These are phyloP conservation scores for Auriscalpium orientale DNA, from an alignment of 768 basidiomycete species.

Conservation along the genomic window DNA sequence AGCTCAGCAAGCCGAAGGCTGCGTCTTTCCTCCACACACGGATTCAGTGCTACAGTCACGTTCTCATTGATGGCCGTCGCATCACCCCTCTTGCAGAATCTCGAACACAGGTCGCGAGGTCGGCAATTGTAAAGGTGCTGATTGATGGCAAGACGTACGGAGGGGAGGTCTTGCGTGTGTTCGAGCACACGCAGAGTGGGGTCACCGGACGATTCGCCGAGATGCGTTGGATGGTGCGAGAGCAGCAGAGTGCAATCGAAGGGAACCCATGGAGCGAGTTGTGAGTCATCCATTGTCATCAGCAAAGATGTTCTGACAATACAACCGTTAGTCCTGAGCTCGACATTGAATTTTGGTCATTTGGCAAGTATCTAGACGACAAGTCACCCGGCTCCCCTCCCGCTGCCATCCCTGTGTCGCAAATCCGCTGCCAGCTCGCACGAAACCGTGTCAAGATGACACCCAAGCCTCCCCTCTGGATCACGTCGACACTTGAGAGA, in stretches of 20 bases:
- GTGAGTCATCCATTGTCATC: neutral
- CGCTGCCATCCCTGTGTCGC: neutral
- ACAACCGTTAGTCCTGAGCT: neutral
- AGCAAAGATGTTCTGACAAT: neutral
- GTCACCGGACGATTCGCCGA: neutral
- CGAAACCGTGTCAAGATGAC: neutral
- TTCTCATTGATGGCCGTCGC: neutral
- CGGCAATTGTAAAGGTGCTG: neutral
- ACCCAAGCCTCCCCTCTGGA: neutral
- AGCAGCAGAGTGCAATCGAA: neutral
- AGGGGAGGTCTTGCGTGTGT: neutral
- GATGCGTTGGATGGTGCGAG: neutral
- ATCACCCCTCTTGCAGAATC: neutral
- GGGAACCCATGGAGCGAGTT: neutral
- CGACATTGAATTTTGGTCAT: neutral
- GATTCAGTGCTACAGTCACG: neutral
- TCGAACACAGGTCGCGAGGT: neutral
- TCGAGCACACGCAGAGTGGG: neutral
- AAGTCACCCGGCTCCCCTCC: neutral
- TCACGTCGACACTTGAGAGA: neutral
- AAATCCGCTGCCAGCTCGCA: neutral
- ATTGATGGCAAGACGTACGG: neutral
- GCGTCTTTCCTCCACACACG: neutral
- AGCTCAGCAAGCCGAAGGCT: neutral
- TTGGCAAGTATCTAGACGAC: neutral